These are phyloP conservation scores for Euryodendron excelsum DNA, from an alignment of 148 eudicot species.

Conservation along the genomic window DNA sequence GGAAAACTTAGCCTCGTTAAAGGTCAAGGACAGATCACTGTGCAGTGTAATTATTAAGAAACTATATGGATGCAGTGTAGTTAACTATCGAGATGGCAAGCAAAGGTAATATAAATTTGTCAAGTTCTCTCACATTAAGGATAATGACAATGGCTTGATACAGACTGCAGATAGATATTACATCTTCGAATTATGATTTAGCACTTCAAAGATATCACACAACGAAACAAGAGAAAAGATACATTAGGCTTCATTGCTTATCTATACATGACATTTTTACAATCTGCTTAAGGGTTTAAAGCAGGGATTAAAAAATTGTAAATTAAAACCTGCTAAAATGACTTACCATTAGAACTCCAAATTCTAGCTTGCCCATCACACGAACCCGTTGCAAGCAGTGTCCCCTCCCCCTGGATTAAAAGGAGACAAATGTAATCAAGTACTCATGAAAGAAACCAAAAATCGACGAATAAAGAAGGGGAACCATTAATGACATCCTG, in stretches of 20 bases:
- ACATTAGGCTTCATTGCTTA: neutral
- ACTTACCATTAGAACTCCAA: slow-evolving; percentile 57
- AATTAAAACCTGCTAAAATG: neutral
- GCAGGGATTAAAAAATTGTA: neutral
- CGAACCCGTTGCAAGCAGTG: slow-evolving; percentile 78
- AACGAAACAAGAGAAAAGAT: neutral
- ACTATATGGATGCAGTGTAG: neutral
- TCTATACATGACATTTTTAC: neutral
- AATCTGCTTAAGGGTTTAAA: neutral
- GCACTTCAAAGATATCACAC: neutral
- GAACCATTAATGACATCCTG: neutral
- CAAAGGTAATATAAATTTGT: neutral
- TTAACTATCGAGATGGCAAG: neutral
- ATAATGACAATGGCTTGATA: neutral
- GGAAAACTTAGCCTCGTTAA: neutral
- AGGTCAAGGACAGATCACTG: neutral
- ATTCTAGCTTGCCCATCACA: slow-evolving; percentile 75
- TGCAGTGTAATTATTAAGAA: neutral
- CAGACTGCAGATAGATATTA: neutral
- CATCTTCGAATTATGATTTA: neutral
- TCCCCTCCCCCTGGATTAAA: slow-evolving; percentile 57
- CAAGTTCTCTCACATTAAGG: neutral
- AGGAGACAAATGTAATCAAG: slow-evolving; percentile 3
- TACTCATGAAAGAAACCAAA: neutral
- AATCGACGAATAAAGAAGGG: neutral